phyloP scores from a whole-genome alignment of 2,329 filamentous ascomycete species.

The Trichoderma gracile region DNA sequence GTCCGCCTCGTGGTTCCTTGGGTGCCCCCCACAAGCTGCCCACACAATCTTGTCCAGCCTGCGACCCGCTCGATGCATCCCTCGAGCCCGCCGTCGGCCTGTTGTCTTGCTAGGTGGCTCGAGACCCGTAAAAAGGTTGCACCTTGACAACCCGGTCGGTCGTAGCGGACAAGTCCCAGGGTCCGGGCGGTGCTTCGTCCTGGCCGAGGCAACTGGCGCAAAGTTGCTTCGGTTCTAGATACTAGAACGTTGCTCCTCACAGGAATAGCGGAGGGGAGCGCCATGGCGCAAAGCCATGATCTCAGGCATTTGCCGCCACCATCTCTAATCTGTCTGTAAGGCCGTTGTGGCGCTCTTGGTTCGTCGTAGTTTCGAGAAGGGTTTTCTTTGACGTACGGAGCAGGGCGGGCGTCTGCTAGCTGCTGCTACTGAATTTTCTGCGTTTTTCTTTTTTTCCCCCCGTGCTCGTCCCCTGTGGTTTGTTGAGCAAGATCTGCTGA shows the following conservation, averaged over 20 bases:
- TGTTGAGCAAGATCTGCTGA: constrained; percentile 13
- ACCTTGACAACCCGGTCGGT: background rate
- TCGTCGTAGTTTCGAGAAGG: background rate
- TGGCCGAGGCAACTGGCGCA: background rate
- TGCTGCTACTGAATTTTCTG: background rate
- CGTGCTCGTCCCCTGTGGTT: background rate
- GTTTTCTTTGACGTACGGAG: background rate
- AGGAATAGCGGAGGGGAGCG: background rate
- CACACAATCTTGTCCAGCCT: constrained; percentile 16
- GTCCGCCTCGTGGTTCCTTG: constrained; percentile 10
- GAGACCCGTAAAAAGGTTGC: constrained; percentile 7
- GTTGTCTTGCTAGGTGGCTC: background rate
- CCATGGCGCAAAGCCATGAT: constrained; percentile 13
- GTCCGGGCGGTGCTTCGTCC: background rate
- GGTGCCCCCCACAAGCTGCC: constrained; percentile 15
- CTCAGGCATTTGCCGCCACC: constrained; percentile 11
- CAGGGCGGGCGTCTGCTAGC: background rate
- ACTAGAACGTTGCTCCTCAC: background rate
- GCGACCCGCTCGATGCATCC: constrained; percentile 5
- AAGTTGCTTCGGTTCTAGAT: background rate
- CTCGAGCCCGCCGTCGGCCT: background rate
- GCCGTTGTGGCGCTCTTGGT: background rate
- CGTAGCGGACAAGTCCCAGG: constrained; percentile 4
- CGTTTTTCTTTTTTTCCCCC: background rate
- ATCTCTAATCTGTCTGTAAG: background rate